Percentiles rank a stretch among this genome's conserved stretches.
These are phyloP conservation scores for Pilasporangium apinafurcum DNA, from an alignment of 352 stramenopile species.

Conservation along the genomic window DNA sequence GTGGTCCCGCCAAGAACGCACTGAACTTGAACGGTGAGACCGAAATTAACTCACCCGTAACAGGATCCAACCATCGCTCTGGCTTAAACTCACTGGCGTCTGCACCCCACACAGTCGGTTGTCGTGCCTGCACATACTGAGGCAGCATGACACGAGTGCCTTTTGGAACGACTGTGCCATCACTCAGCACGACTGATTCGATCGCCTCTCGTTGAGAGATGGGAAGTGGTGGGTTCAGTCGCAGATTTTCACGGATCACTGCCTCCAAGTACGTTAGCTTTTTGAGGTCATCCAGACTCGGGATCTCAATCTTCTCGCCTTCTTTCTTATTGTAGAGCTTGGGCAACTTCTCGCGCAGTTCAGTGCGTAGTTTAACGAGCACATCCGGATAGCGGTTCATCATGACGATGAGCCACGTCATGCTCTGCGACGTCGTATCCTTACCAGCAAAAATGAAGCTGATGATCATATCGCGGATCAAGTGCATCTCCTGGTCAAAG, in stretches of 20 bases:
- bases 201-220: slow-evolving; percentile 24
- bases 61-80: slow-evolving; percentile 33
- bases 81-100: slow-evolving; percentile 40
- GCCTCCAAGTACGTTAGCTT: slow-evolving; percentile 44
- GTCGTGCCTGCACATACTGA: slow-evolving; percentile 29
- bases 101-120: slow-evolving; percentile 29
- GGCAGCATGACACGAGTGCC: slow-evolving; percentile 26
- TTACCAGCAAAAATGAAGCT: slow-evolving; percentile 75
- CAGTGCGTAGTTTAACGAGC: slow-evolving; percentile 17
- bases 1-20: slow-evolving; percentile 34
- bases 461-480: slow-evolving; percentile 78
- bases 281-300: slow-evolving; percentile 31
- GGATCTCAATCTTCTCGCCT: no score
- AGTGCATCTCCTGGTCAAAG: neutral
- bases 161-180: slow-evolving; percentile 33
- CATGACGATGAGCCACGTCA: slow-evolving; percentile 77
- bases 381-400: slow-evolving; percentile 53
- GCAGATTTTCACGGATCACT: slow-evolving; percentile 36
- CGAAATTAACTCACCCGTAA: slow-evolving; percentile 14
- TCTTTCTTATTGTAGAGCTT: slow-evolving; percentile 9
- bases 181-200: slow-evolving; percentile 28
- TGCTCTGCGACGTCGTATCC: slow-evolving; percentile 65
- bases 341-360: slow-evolving; percentile 16
- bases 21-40: slow-evolving; percentile 34
- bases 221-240: slow-evolving; percentile 36